These are phyloP conservation scores for Trichoderma sp. DNA, from an alignment of 2,329 filamentous ascomycete species.

Conservation along the genomic window DNA sequence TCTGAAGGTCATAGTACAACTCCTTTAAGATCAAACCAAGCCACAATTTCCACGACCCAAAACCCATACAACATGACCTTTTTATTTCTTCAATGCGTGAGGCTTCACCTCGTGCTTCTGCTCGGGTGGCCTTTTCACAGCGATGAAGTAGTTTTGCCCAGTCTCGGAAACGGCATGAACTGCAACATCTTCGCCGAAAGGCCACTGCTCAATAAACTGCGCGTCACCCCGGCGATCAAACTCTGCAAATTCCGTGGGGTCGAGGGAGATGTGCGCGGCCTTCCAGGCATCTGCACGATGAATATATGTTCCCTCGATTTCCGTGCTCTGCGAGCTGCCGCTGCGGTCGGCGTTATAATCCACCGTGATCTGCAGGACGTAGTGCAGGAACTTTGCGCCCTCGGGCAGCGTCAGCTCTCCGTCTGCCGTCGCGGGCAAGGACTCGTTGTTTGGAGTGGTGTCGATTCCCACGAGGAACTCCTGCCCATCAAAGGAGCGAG, in stretches of 20 bases:
- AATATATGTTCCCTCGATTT: slow-evolving; percentile 40
- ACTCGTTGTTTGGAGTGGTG: slow-evolving; percentile 37
- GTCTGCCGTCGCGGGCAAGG: slow-evolving; percentile 24
- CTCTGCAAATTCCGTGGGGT: slow-evolving; percentile 31
- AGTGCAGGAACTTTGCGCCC: slow-evolving; percentile 35
- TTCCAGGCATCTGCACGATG: slow-evolving; percentile 32
- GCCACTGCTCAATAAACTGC: slow-evolving; percentile 34
- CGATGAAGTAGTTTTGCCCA: slow-evolving; percentile 41
- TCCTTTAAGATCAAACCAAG: neutral
- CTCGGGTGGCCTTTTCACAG: slow-evolving; percentile 30
- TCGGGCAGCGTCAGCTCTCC: slow-evolving; percentile 25
- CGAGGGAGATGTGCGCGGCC: slow-evolving; percentile 35
- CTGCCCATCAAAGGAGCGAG: slow-evolving; percentile 35
- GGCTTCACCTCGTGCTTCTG: slow-evolving; percentile 1
- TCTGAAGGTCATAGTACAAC: neutral
- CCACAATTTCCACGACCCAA: neutral
- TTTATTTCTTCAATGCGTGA: neutral
- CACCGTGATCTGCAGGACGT: slow-evolving; percentile 42
- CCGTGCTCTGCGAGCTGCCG: slow-evolving; percentile 33
- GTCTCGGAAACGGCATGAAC: slow-evolving; percentile 42
- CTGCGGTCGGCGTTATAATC: slow-evolving; percentile 40
- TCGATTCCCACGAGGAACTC: slow-evolving; percentile 38
- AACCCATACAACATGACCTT: neutral
- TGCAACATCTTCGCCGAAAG: slow-evolving; percentile 41
- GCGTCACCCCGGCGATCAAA: slow-evolving; percentile 34